Percentiles rank a stretch among this genome's conserved stretches.
phyloP scores from a whole-genome alignment of 1,284 basidiomycete genomes.

The Leccinum insolens region DNA sequence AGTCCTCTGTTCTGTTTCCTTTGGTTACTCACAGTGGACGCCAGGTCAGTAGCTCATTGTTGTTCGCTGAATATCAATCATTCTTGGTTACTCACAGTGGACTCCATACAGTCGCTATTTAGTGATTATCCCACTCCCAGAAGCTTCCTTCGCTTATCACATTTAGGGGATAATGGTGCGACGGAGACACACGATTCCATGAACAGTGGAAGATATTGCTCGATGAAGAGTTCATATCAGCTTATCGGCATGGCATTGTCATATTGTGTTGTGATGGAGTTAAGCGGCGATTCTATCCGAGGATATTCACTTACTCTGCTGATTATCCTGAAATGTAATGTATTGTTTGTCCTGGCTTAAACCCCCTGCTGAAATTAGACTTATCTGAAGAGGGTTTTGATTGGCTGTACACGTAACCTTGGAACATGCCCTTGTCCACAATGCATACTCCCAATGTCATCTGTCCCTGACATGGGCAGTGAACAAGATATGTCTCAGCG shows the following conservation, averaged over 20 bases:
- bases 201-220: not conserved
- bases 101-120: too few species aligned
- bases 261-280: not conserved
- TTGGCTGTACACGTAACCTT: not conserved
- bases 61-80: too few species aligned
- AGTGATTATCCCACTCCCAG: too few species aligned
- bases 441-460: not conserved
- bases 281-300: not conserved
- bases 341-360: not conserved
- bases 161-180: not conserved
- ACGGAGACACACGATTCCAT: not conserved
- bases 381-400: not conserved
- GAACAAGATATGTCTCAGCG: not conserved
- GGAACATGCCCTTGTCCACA: not conserved
- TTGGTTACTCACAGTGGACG: too few species aligned
- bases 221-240: not conserved
- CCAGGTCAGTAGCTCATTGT: too few species aligned
- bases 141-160: too few species aligned
- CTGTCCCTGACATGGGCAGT: not conserved
- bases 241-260: not conserved
- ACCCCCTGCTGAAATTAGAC: not conserved
- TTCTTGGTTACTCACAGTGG: too few species aligned
- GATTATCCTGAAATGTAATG: not conserved
- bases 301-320: not conserved
- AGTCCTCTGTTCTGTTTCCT: too few species aligned